A percentile compares a stretch with the other conserved stretches of the same genome.
Evolutionary conservation across 345 rosid genomes (phyloP).

Genomic region (Eucalyptus sp.): DNA sequence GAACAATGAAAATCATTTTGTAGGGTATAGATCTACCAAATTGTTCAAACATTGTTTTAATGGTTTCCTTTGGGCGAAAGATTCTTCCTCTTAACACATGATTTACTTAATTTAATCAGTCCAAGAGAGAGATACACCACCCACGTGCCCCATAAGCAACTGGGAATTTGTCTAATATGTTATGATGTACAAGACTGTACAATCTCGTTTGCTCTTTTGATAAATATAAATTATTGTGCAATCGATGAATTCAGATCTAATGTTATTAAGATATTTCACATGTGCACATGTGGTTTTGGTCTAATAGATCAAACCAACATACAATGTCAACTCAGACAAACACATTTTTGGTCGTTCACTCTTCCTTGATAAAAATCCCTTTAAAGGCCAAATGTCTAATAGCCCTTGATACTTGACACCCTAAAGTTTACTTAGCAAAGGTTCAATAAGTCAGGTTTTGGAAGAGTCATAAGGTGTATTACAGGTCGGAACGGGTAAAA

Average conservation of each 20-base stretch:
- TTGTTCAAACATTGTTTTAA: not conserved
- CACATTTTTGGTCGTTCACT: too few relatives aligned
- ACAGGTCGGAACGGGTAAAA: too few relatives aligned
- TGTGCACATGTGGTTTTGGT: not conserved
- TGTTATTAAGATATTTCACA: not conserved
- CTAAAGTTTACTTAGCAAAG: not conserved
- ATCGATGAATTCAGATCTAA: not conserved
- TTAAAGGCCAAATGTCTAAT: too few relatives aligned
- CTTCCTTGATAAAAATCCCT: too few relatives aligned
- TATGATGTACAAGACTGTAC: too few relatives aligned
- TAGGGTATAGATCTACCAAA: slow-evolving; percentile 10
- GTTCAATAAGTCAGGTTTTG: not conserved
- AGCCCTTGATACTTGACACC: not conserved
- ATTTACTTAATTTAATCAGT: not conserved
- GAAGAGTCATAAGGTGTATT: not conserved
- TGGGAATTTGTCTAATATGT: not conserved
- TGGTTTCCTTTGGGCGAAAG: not conserved
- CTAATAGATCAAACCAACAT: not conserved
- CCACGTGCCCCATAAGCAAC: not conserved
- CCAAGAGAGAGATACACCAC: not conserved
- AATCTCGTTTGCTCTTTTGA: not conserved
- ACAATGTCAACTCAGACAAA: not conserved
- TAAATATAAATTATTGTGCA: too few relatives aligned
- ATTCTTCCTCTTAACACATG: not conserved
- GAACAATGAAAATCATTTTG: slow-evolving; percentile 15